A percentile compares a stretch with the other conserved stretches of the same genome.
phyloP scores from a whole-genome alignment of 331 rosid genomes.

The Telfairia occidentalis region DNA sequence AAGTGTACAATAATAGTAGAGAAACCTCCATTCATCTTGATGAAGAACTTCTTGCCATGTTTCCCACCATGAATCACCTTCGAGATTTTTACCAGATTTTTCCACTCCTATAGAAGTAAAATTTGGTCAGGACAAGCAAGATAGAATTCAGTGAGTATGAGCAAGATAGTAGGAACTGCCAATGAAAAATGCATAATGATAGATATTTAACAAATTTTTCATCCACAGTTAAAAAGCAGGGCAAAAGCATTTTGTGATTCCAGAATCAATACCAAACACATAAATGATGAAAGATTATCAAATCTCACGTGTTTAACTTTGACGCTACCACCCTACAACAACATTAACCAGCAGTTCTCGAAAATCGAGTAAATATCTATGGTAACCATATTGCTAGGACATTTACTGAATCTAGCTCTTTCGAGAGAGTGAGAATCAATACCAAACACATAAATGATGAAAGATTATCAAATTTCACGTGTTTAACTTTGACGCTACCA shows the following conservation, averaged over 20 bases:
- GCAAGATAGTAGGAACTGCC: neutral
- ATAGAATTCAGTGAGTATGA: conserved; percentile 8
- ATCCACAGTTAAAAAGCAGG: neutral
- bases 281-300: neutral
- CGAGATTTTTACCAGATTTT: conserved; percentile 88
- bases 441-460: neutral
- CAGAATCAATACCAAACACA: neutral
- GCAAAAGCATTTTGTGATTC: neutral
- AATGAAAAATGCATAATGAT: conserved; percentile 8
- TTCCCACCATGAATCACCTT: conserved; percentile 99
- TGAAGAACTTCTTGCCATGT: conserved; percentile 98
- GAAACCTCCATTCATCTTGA: conserved; percentile 98
- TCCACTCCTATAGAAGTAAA: conserved; percentile 56
- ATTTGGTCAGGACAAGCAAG: neutral
- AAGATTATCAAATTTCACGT: neutral
- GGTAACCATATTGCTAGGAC: neutral
- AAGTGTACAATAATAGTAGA: conserved; percentile 8
- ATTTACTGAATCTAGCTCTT: neutral
- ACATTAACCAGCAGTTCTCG: neutral
- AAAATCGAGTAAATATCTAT: neutral
- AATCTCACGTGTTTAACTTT: neutral
- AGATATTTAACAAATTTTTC: neutral
- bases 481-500: neutral
- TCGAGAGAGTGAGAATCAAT: neutral
- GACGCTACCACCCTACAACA: neutral